Percentiles rank a stretch among this genome's conserved stretches.
phyloP scores from a whole-genome alignment of 2,329 filamentous ascomycete genomes.

The Golovinomyces cichoracearum region DNA sequence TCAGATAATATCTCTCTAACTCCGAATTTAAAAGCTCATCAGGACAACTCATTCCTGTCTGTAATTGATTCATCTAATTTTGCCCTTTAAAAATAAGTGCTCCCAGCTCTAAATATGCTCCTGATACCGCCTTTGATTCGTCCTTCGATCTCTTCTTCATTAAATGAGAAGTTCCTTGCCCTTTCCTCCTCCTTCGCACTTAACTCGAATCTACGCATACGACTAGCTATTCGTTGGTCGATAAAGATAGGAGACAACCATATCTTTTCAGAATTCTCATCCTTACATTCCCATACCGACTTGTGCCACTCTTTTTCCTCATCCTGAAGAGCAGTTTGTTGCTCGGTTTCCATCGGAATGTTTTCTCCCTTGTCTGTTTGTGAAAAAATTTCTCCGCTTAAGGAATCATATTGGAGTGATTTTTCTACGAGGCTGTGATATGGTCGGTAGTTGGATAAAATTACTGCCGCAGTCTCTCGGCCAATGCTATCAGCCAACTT shows the following conservation, averaged over 20 bases:
- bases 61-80: too few species aligned
- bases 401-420: neutral
- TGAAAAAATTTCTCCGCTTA: neutral
- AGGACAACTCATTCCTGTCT: too few species aligned
- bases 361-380: neutral
- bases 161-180: slow-evolving; percentile 33
- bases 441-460: slow-evolving; percentile 32
- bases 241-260: slow-evolving; percentile 53
- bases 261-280: slow-evolving; percentile 36
- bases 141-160: slow-evolving; percentile 43
- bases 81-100: too few species aligned
- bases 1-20: too few species aligned
- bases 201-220: slow-evolving; percentile 61
- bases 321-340: slow-evolving; percentile 34
- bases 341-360: slow-evolving; percentile 23
- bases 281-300: slow-evolving; percentile 32
- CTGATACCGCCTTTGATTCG: slow-evolving; percentile 36
- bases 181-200: slow-evolving; percentile 41
- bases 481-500: slow-evolving; percentile 69
- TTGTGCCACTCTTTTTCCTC: slow-evolving; percentile 74
- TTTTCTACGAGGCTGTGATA: slow-evolving; percentile 11
- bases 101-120: slow-evolving; percentile 18
- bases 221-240: slow-evolving; percentile 45
- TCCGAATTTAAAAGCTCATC: too few species aligned
- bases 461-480: slow-evolving; percentile 62